These are phyloP conservation scores for Tricholoma saponaceum DNA, from an alignment of 768 basidiomycete species.

Conservation along the genomic window DNA sequence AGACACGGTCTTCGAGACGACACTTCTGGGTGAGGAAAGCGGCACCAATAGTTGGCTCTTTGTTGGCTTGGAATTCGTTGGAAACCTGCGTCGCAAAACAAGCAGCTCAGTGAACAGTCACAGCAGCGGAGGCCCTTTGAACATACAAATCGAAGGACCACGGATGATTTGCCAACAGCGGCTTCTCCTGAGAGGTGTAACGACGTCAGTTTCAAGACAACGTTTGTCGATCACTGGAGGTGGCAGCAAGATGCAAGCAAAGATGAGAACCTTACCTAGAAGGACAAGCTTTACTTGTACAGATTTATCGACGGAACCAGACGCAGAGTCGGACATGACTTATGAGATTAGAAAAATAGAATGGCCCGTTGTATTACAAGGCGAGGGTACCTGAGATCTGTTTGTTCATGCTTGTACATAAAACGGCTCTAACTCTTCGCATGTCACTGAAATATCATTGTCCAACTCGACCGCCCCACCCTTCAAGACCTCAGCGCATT, in stretches of 20 bases:
- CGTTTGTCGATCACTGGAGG: background rate
- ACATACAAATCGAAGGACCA: constrained; percentile 93
- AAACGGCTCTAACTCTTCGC: constrained; percentile 14
- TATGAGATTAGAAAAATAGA: constrained; percentile 6
- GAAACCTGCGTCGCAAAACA: constrained; percentile 55
- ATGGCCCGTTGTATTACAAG: no score
- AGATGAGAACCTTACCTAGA: constrained; percentile 56
- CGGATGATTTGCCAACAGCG: constrained; percentile 98
- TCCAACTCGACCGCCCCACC: background rate
- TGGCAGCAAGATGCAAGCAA: constrained; percentile 4
- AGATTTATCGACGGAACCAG: constrained; percentile 79
- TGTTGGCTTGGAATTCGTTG: constrained; percentile 98
- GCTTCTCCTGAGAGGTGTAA: constrained; percentile 71
- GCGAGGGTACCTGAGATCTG: no score
- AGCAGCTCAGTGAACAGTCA: constrained; percentile 12
- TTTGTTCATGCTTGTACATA: background rate
- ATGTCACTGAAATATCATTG: constrained; percentile 38
- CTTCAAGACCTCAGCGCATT: background rate
- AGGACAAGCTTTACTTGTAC: constrained; percentile 98
- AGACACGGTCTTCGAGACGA: constrained; percentile 87
- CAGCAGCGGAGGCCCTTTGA: background rate
- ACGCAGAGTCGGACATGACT: constrained; percentile 70
- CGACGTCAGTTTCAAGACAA: background rate
- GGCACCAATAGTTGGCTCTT: constrained; percentile 97
- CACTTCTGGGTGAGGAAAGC: constrained; percentile 96